Percentiles rank a stretch among this genome's conserved stretches.
phyloP scores from a whole-genome alignment of 192 early-diverging fungal genomes.

The Phlyctochytrium planicorne region DNA sequence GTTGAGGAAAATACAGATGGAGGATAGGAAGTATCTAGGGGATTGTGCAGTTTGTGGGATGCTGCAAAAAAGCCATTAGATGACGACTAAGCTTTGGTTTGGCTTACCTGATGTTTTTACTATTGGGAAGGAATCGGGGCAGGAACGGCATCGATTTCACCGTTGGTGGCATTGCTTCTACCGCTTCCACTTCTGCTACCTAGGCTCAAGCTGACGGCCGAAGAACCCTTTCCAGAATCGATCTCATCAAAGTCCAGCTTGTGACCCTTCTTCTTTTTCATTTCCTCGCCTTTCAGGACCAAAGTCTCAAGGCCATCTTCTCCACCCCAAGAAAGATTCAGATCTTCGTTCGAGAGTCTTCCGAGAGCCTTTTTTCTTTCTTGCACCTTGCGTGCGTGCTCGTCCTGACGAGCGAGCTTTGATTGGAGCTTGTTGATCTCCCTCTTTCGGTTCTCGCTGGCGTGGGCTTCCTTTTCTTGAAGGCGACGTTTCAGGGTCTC shows the following conservation, averaged over 20 bases:
- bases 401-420: slow-evolving; percentile 49
- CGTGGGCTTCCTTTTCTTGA: slow-evolving; percentile 45
- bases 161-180: no score
- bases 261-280: slow-evolving; percentile 15
- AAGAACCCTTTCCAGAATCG: slow-evolving; percentile 28
- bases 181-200: slow-evolving; percentile 31
- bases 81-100: no score
- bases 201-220: slow-evolving; percentile 14
- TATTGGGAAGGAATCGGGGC: no score
- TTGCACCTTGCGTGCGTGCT: slow-evolving; percentile 45
- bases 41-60: no score
- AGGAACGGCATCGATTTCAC: no score
- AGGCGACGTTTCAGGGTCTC: slow-evolving; percentile 40
- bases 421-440: slow-evolving; percentile 50
- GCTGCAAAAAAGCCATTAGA: no score
- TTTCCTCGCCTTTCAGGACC: slow-evolving; percentile 5
- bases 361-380: slow-evolving; percentile 50
- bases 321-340: slow-evolving; percentile 43
- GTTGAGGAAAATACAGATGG: no score
- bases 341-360: slow-evolving; percentile 36
- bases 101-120: no score
- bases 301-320: slow-evolving; percentile 25
- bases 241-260: slow-evolving; percentile 16
- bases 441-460: slow-evolving; percentile 36
- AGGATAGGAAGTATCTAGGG: no score